Evolutionary conservation across 192 early-diverging fungal genomes (phyloP), one percentile per base, ranked within the genome.

Genomic region (Mortierella antarctica): DNA sequence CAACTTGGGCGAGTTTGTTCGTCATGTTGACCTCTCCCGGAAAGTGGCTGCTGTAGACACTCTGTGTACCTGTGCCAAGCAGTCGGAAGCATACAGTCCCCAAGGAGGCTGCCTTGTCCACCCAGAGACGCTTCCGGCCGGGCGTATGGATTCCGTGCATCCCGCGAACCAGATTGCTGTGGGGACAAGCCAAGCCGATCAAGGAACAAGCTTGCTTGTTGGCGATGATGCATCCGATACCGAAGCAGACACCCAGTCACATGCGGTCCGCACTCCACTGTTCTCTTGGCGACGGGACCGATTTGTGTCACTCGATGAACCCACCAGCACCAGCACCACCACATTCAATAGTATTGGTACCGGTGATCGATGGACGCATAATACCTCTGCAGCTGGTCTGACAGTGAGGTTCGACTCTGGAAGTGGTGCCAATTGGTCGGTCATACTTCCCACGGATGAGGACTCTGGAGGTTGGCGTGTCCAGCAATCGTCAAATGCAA

Each of bases 1-100:
- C 31, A 52, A 57, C 14, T 83, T 83, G 49, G 84, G 86, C n/a
- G 59, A 73, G 42, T 73, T 78, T 76, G 73, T 87, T 12, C 76
- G 72, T 5, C 72, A 78, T 18, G 70, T 87, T 46, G 84, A 87
- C 47, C 53, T 87, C 14, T 85, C 86, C n/a, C 57, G 62, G 10
- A 73, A 59, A 48, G 57, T 41, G 2, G 64, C 18, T 41, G 21
- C 9, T 11, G 17, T 65, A 6, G 52, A 65, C 23, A 0, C 14
- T 9, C 40, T 10, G 39, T 41, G 50, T 13, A 41, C 31, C 40
- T 52, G 49, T 31, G 7, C 13, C 5, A 13, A 52, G 64, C 8
- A 56, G 21, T 21, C 15, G 54, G 54, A 21, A 9, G 17, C 21
- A 7, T 21, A 56, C 21, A 9, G 18, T 56, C 8, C 54, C 15